These are phyloP conservation scores for Rhizopus stolonifer DNA, from an alignment of 371 early-diverging fungal species.

Conservation along the genomic window DNA sequence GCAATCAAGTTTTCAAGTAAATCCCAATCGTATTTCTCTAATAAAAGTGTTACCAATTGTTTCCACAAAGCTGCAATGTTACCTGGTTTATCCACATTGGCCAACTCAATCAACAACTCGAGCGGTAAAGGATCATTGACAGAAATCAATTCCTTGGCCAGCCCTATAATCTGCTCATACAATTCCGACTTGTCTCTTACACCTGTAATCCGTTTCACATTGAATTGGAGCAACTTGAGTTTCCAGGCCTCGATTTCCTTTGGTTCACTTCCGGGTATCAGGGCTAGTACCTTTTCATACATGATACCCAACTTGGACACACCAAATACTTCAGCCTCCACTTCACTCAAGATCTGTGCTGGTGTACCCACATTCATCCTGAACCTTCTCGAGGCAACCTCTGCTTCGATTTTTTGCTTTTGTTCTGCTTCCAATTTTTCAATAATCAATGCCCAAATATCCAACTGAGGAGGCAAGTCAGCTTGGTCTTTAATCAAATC, in stretches of 20 bases:
- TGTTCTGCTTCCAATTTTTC: constrained; percentile 61
- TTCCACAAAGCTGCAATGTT: constrained; percentile 2
- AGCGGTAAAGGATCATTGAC: constrained; percentile 43
- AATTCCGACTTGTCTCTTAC: constrained; percentile 30
- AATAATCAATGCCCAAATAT: constrained; percentile 59
- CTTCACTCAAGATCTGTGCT: constrained; percentile 53
- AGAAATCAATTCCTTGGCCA: constrained; percentile 40
- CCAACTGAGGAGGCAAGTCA: constrained; percentile 46
- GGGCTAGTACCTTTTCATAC: constrained; percentile 39
- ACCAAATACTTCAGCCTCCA: constrained; percentile 58
- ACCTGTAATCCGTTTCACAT: constrained; percentile 28
- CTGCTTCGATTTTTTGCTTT: constrained; percentile 51
- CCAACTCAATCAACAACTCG: constrained; percentile 50
- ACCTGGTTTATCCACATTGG: constrained; percentile 43
- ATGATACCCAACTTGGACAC: constrained; percentile 56
- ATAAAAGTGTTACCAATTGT: neutral
- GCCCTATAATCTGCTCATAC: constrained; percentile 29
- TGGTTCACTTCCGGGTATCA: constrained; percentile 18
- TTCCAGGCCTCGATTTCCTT: constrained; percentile 20
- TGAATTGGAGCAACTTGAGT: constrained; percentile 30
- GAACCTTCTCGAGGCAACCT: constrained; percentile 67
- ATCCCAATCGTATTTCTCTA: constrained; percentile 48
- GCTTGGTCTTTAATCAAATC: constrained; percentile 43
- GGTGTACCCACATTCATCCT: constrained; percentile 71
- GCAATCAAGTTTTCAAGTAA: constrained; percentile 42